These are phyloP conservation scores for Diospyros kaki DNA, from an alignment of 148 eudicot genomes.

Conservation along the genomic window DNA sequence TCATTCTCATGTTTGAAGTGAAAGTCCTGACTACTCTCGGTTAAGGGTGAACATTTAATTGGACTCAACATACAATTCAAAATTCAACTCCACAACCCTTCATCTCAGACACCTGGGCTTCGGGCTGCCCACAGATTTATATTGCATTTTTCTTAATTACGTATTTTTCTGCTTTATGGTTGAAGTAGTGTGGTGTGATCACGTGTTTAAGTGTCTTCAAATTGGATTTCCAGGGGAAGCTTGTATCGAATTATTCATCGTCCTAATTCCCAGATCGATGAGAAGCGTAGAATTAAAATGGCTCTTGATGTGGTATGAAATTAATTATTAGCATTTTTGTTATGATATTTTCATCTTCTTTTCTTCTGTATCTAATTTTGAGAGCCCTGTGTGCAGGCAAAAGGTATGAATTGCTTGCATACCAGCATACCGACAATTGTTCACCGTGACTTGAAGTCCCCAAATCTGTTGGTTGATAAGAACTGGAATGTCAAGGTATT, in stretches of 20 bases:
- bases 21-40: not conserved
- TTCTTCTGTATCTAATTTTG: conserved; percentile 10
- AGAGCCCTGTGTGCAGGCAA: conserved; percentile 55
- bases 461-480: conserved; percentile 92
- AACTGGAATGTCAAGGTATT: conserved; percentile 97
- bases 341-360: not conserved
- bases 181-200: conserved; percentile 9
- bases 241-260: conserved; percentile 96
- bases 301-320: conserved; percentile 96
- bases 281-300: conserved; percentile 90
- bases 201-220: not conserved
- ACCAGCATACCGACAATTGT: conserved; percentile 92
- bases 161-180: not conserved
- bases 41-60: not conserved
- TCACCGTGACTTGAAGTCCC: conserved; percentile 98
- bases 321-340: not conserved
- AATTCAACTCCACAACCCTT: not conserved
- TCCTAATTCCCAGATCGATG: conserved; percentile 91
- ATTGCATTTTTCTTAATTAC: not conserved
- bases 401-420: conserved; percentile 99
- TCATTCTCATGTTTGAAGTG: not conserved
- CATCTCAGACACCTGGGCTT: not conserved
- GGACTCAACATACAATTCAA: not conserved
- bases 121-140: not conserved
- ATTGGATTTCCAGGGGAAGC: conserved; percentile 72